phyloP scores from a whole-genome alignment of 106 monocot genomes.

The Amphibolis antarctica region DNA sequence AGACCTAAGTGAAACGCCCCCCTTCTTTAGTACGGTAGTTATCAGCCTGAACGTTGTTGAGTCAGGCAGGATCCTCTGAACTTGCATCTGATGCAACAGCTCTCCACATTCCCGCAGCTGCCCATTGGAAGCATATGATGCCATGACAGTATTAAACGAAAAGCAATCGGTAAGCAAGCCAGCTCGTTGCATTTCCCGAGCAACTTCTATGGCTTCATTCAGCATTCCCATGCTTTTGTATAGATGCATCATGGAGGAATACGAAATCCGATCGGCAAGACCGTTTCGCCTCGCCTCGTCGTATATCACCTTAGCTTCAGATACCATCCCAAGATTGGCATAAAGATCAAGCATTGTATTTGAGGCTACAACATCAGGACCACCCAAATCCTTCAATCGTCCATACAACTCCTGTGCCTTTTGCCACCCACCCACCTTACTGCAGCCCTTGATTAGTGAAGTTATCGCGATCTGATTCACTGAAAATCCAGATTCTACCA shows the following conservation, averaged over 20 bases:
- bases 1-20: slow-evolving; percentile 35
- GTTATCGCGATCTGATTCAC: slow-evolving; percentile 54
- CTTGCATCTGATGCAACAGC: slow-evolving; percentile 51
- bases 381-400: slow-evolving; percentile 38
- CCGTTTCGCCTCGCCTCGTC: slow-evolving; percentile 29
- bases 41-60: slow-evolving; percentile 37
- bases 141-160: slow-evolving; percentile 56
- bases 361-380: slow-evolving; percentile 63
- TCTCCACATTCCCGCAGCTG: slow-evolving; percentile 51
- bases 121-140: slow-evolving; percentile 41
- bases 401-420: slow-evolving; percentile 65
- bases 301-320: slow-evolving; percentile 48
- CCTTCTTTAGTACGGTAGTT: slow-evolving; percentile 53
- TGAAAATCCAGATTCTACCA: slow-evolving; percentile 44
- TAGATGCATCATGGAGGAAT: slow-evolving; percentile 65
- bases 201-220: slow-evolving; percentile 35
- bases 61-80: slow-evolving; percentile 33
- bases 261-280: slow-evolving; percentile 57
- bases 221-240: slow-evolving; percentile 89
- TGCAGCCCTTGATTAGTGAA: slow-evolving; percentile 70
- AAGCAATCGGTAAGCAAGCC: slow-evolving; percentile 42
- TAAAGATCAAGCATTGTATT: slow-evolving; percentile 75
- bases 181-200: slow-evolving; percentile 38
- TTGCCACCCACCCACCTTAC: slow-evolving; percentile 48
- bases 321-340: slow-evolving; percentile 60